Evolutionary conservation across 176 grass and related monocot species (phyloP), one percentile per base, ranked within the genome.

Genomic region (Triticum urartu): DNA sequence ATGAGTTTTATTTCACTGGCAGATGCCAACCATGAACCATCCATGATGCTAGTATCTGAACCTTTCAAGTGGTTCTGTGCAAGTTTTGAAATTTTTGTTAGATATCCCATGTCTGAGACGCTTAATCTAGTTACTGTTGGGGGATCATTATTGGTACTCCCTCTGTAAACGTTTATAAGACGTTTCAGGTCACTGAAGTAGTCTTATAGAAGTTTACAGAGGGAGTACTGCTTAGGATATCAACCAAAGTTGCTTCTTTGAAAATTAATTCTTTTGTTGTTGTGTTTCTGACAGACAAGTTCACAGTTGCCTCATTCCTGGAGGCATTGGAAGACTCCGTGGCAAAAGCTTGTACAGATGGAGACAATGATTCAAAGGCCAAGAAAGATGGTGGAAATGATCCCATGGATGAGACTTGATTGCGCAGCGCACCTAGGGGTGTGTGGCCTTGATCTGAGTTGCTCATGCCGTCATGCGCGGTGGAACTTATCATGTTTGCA

Each of bases 301-400:
- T 92, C 76, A 98, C 97, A 4, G 94, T 98, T 64, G 87, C 75
- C 0, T 98, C 97, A 56, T 98, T 98, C 87, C 90, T 98, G 3
- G 97, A 98, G 92, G 94, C 94, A 85, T 88, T 98, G 36, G 94
- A 96, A 78, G 97, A 98, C 71, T 88, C 92, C 0, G 92, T 92
- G 40, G 69, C 79, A 81, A 94, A 91, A 84, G 52, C 66, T 32
- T 83, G 72, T 35, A 71, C 76, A 38, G 66, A 66, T 82, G 91
- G 77, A 84, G 81, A 17, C 75, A 87, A 91, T 45, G 68, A 54
- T 76, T 72, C 11, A 2, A 47, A 39, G 61, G 20, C 88, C 35
- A 84, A 87, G 68, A 86, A 32, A 89, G 81, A 79, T 7, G 15
- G 84, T 70, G 79, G 77, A 66, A 89, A 48, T 42, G 93, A 95